Base-by-base conservation (phyloP, 805 yeast species). In the Hanseniaspora pseudoguilliermondii region DNA sequence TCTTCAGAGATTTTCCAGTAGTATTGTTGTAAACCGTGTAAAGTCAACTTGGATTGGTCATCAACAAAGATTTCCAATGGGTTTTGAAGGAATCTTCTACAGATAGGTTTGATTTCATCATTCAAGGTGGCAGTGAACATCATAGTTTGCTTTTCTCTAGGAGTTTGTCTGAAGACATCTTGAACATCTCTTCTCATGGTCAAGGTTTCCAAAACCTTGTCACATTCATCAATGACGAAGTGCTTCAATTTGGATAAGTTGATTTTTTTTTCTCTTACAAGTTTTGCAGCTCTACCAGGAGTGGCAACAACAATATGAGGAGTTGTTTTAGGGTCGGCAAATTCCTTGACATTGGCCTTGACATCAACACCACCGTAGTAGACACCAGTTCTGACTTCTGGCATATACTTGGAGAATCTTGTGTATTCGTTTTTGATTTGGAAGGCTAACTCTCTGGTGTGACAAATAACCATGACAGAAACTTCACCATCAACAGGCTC, bases 101-200 rank as follows among this genome's bases (percentile, higher is more conserved):
- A 91, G 58, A 93, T 82, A 60, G 96, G 96, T 72, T 96, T 86
- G 66, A 91, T 88, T 69, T 91, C 97, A 69, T 81, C 86, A 49
- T 95, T 82, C 65, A 91, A 78, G 57, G 98, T 91, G 62, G 98
- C 98, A 59, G 96, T 86, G 73, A 91, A 91, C 96, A 91, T 91
- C 97, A 93, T 90, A 57, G 93, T 97, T 76, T 91, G 98, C 74
- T 91, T 91, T 71, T 91, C 96, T 73, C 86, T 95, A 62, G 98
- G 98, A 53, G 98, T 91, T 59, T 86, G 86, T 72, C 96, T 84
- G 82, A 93, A 91, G 61, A 93, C 86, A 69, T 91, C 97, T 77
- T 91, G 98, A 58, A 91, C 96, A 69, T 91, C 98, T 71, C 96
- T 84, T 78, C 98, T 86, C 98, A 91, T 91, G 66, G 85, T 95